A percentile compares a stretch with the other conserved stretches of the same genome.
phyloP scores from a whole-genome alignment of 2,329 filamentous ascomycete species.

The Cladosporium sp. region DNA sequence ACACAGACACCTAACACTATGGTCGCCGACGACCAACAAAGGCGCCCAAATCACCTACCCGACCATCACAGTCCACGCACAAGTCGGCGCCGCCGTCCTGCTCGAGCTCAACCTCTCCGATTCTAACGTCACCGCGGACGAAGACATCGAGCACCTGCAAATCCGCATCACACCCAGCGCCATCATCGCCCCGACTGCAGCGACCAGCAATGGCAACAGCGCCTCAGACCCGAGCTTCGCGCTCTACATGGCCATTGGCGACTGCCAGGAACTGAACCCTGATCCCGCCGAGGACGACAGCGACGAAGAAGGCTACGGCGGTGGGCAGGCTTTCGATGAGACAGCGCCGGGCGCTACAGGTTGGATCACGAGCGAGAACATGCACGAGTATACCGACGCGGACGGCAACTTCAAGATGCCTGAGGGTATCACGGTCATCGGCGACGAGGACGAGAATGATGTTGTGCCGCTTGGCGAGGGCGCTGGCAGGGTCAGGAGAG shows the following conservation, averaged over 20 bases:
- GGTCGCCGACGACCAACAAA: conserved; percentile 56
- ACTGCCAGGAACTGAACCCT: conserved; percentile 74
- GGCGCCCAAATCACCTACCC: conserved; percentile 74
- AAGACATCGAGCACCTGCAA: conserved; percentile 64
- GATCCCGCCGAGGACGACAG: conserved; percentile 58
- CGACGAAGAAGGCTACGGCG: conserved; percentile 19
- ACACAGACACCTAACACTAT: conserved; percentile 59
- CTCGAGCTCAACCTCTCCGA: conserved; percentile 68
- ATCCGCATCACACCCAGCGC: conserved; percentile 62
- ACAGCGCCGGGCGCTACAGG: conserved; percentile 72
- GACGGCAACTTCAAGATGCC: conserved; percentile 78
- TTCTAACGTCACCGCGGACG: conserved; percentile 59
- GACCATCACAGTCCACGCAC: conserved; percentile 72
- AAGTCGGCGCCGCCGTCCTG: conserved; percentile 64
- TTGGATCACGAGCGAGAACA: conserved; percentile 91
- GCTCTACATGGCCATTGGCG: conserved; percentile 69
- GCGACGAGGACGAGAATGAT: conserved; percentile 48
- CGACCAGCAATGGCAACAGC: conserved; percentile 3
- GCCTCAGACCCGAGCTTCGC: conserved; percentile 40
- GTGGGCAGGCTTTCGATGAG: conserved; percentile 35
- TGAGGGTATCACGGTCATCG: conserved; percentile 63
- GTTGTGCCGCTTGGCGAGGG: conserved; percentile 35
- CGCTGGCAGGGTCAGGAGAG: conserved; percentile 35
- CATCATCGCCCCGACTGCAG: conserved; percentile 10
- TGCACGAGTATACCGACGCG: conserved; percentile 78